A percentile compares a stretch with the other conserved stretches of the same genome.
phyloP scores from a whole-genome alignment of 2,329 filamentous ascomycete genomes.

The Myriosclerotinia scirpicola region DNA sequence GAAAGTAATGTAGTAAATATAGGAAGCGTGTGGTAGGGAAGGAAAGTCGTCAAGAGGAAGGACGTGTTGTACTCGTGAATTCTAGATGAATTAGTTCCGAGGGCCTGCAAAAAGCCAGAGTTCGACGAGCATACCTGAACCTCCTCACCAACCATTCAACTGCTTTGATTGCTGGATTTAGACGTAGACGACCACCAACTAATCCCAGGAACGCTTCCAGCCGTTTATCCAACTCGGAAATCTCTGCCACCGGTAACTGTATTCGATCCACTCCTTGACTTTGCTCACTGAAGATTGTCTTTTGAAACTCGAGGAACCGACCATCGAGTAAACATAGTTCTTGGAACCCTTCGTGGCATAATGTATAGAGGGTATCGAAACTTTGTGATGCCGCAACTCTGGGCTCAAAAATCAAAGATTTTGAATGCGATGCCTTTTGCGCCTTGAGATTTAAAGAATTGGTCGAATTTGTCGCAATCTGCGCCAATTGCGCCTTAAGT shows the following conservation, averaged over 20 bases:
- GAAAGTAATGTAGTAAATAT: slow-evolving; percentile 84
- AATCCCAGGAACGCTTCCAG: slow-evolving; percentile 82
- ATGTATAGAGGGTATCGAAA: slow-evolving; percentile 82
- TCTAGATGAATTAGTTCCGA: slow-evolving; percentile 47
- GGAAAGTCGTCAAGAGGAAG: slow-evolving; percentile 76
- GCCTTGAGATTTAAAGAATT: slow-evolving; percentile 90
- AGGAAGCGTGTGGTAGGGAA: slow-evolving; percentile 86
- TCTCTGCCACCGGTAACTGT: slow-evolving; percentile 79
- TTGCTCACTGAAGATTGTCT: slow-evolving; percentile 87
- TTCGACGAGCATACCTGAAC: slow-evolving; percentile 64
- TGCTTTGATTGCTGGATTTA: slow-evolving; percentile 86
- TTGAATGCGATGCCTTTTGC: slow-evolving; percentile 86
- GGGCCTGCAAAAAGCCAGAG: neutral
- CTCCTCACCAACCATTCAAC: slow-evolving; percentile 93
- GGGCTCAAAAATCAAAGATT: slow-evolving; percentile 91
- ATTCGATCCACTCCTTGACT: slow-evolving; percentile 86
- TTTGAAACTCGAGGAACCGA: slow-evolving; percentile 72
- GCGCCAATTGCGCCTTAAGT: slow-evolving; percentile 89
- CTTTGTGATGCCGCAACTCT: slow-evolving; percentile 82
- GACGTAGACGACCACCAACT: slow-evolving; percentile 70
- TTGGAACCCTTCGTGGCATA: slow-evolving; percentile 86
- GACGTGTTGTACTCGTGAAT: slow-evolving; percentile 89
- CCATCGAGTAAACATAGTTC: slow-evolving; percentile 86
- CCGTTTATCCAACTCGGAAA: slow-evolving; percentile 74
- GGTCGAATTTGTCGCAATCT: slow-evolving; percentile 86